Base-by-base conservation (phyloP, 495 filamentous ascomycete species). In the Tuber umbilicatum region DNA sequence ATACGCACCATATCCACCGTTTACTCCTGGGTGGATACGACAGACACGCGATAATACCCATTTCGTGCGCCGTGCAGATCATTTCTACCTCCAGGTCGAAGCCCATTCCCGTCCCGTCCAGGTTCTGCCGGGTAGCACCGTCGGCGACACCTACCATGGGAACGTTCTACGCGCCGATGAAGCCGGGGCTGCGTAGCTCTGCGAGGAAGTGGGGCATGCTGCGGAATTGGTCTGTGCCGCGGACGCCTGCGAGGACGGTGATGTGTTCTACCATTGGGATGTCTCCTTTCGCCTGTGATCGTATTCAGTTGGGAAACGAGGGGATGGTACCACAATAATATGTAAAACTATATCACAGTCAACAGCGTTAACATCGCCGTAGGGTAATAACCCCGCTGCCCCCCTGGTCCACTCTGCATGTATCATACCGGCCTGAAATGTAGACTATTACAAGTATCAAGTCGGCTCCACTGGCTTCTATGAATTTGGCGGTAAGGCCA, bases 401-500 rank as follows among this genome's bases (percentile, higher is more conserved):
- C 88, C 84, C 2, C 90, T 90, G 4, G 90, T n/a, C 90, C 91
- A 93, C 92, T 43, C 90, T 89, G 83, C n/a, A n/a, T n/a, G n/a
- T n/a, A n/a, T n/a, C n/a, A n/a, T 90, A 93, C 38, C 90, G 87
- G 2, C 90, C 91, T 47, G 87, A 89, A 83, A 92, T 92, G 85
- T 92, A 92, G 83, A 92, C 85, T 73, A 92, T 87, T 73, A n/a
- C n/a, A n/a, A n/a, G n/a, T n/a, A 92, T 90, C 39, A 91, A 85
- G 76, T 92, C 89, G 70, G 85, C 87, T 74, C 90, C 89, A 75
- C 89, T 90, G 43, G 86, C 85, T 81, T 92, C 90, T 80, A 91
- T 84, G 77, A 86, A 89, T 79, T 93, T 91, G 75, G 90, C 90
- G 1, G 90, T 90, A 7, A 92, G 87, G 14, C 90, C 90, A 79